Conservation (phyloP, 352 stramenopile species). For the Globisporangium irregulare region DNA sequence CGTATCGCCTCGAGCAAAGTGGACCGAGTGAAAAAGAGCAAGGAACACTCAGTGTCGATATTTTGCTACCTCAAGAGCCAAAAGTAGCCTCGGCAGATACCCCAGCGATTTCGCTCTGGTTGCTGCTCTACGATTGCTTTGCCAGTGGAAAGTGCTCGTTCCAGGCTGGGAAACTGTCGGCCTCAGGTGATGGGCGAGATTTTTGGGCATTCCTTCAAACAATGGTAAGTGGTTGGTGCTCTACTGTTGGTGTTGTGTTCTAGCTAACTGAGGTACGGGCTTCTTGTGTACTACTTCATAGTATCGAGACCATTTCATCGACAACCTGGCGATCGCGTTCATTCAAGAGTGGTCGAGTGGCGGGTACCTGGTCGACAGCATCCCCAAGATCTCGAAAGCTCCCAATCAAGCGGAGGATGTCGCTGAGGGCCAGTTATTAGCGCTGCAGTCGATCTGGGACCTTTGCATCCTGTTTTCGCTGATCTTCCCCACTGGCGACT, state of each 20-base stretch:
- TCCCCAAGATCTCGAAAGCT: conserved; percentile 16
- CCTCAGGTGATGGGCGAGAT: conserved; percentile 26
- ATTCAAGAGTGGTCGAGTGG: conserved; percentile 36
- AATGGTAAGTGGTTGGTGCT: conserved; percentile 19
- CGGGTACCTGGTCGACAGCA: conserved; percentile 34
- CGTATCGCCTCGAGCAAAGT: conserved; percentile 31
- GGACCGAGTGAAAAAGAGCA: background rate
- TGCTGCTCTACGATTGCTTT: conserved; percentile 46
- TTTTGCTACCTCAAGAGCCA: background rate
- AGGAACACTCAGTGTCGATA: background rate
- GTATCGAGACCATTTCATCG: conserved; percentile 28
- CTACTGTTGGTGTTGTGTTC: conserved; percentile 3
- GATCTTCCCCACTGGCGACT: background rate
- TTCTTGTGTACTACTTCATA: conserved; percentile 3
- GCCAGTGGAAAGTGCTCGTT: conserved; percentile 18
- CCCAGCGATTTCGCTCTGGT: conserved; percentile 63
- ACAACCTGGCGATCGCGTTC: conserved; percentile 38
- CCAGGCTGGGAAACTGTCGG: conserved; percentile 20
- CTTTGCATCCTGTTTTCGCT: conserved; percentile 18
- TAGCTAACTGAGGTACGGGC: background rate
- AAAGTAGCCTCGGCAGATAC: background rate
- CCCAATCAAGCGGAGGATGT: conserved; percentile 10
- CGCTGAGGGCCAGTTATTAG: conserved; percentile 21
- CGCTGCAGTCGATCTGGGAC: conserved; percentile 22
- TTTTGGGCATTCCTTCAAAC: conserved; percentile 62